Base-by-base conservation (phyloP, 2,329 filamentous ascomycete species). In the Beauveria rudraprayagi region DNA sequence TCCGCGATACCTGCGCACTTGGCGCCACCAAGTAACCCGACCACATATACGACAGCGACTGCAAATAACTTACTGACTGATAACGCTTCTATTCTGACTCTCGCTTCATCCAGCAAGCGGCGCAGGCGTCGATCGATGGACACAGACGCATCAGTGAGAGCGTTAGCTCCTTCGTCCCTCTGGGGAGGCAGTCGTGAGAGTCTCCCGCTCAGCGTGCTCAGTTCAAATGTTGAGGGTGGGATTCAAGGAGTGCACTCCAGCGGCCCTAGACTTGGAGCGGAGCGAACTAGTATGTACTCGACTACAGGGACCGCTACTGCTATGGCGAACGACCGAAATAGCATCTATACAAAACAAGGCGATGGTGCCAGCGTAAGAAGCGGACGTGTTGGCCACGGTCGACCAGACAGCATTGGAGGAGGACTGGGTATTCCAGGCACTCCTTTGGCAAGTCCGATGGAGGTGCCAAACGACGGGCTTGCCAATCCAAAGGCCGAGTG, bases 101-200 rank as follows among this genome's bases (percentile, higher is more conserved):
- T 95, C 16, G 91, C 91, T 2, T 93, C 90, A 4, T 92, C 89
- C 0, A 91, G 88, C 65, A 91, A 93, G 75, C 84, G 88, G 43
- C 83, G 87, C 30, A 86, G 91, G 41, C 83, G 90, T 54, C 84
- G 90, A 63, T 92, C 89, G 34, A 86, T 93, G 74, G 91, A 94
- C 72, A 94, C 91, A 0, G 89, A 94, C 70, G 91, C 91, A 5
- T 93, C 89, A 0, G 89, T 94, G 44, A 88, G 91, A 48, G 91
- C 91, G 2, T 77, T 95, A n/a, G 89, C 91, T 1, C 90, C 90
- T 0, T 91, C 88, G 0, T 92, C 89, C 0, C 79, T 93, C 5
- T 94, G 89, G 80, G 90, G 90, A 50, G 90, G 90, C 48, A 91
- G 88, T 68, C 85, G 90, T 63, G 90, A 94, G 73, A 90, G 86